Evolutionary conservation across 208 protist genomes (phyloP), one percentile per base, ranked within the genome.

Genomic region (Angomonas ambiguus): DNA sequence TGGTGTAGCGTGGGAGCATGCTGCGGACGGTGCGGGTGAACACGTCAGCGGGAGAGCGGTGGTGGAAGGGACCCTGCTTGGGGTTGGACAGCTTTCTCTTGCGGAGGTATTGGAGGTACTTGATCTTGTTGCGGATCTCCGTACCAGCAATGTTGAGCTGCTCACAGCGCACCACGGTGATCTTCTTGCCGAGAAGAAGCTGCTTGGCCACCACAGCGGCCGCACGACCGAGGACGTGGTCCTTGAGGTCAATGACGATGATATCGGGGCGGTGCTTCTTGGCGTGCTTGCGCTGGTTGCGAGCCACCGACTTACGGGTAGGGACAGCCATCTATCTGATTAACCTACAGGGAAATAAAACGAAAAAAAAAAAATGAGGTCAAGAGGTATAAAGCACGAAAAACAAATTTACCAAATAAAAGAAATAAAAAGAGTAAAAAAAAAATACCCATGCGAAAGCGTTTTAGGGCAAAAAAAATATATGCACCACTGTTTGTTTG

Each of bases 31-130:
- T 82, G 74, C 97, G 92, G 65, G 73, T 80, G 72, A 99, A 95
- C 38, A 99, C 98, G 51, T 94, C 86, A 18, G 96, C 87, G 62
- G 99, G 99, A 30, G 98, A 73, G 71, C 98, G 92, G 87, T 98
- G 86, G 85, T 99, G 98, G 88, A 97, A 98, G 58, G 97, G 98
- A 71, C 99, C 99, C 51, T 91, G 88, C 28, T 63, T 86, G 38
- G 98, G 98, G 93, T 99, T 99, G 70, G 96, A 97, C 83, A 98
- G 97, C 61, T 88, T 93, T 31, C 91, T 88, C 88, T 99, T 99
- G 71, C 87, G 79, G 8, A 99, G 75, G 79, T 95, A 99, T 70
- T 85, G 69, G 28, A 94, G 74, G 74, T 87, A 93, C 91, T 93
- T 97, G 80, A 92, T 87, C 89, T 99, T 99, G 97, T 99, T 99